These are phyloP conservation scores for Keqinozyma sinolaborantium DNA, from an alignment of 1,139 yeast species.

Conservation along the genomic window DNA sequence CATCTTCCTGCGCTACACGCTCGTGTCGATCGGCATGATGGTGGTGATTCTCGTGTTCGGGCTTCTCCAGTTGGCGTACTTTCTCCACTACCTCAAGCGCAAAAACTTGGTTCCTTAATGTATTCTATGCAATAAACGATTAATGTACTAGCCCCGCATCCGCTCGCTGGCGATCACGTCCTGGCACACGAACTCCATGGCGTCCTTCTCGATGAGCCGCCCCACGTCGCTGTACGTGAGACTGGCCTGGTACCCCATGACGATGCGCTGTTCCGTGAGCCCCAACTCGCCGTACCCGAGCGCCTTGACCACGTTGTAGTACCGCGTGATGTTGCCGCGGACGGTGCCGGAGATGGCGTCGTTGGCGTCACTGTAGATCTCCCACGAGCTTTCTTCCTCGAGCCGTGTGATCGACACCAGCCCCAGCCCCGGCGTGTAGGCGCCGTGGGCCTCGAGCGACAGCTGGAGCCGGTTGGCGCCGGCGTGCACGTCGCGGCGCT, in stretches of 20 bases:
- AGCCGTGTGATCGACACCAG: slow-evolving; percentile 74
- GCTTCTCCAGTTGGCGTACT: slow-evolving; percentile 24
- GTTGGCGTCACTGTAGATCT: slow-evolving; percentile 88
- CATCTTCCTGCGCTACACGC: slow-evolving; percentile 33
- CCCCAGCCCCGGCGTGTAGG: slow-evolving; percentile 56
- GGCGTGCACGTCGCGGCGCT: slow-evolving; percentile 12
- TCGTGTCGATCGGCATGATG: slow-evolving; percentile 22
- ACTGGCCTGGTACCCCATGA: slow-evolving; percentile 87
- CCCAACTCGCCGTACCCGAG: slow-evolving; percentile 81
- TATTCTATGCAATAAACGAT: slow-evolving; percentile 1
- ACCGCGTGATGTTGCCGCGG: slow-evolving; percentile 76
- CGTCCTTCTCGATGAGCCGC: slow-evolving; percentile 67
- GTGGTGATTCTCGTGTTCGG: slow-evolving; percentile 28
- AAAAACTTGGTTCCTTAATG: slow-evolving; percentile 17
- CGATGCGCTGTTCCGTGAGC: slow-evolving; percentile 75
- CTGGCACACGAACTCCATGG: slow-evolving; percentile 68
- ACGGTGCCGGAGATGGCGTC: slow-evolving; percentile 62
- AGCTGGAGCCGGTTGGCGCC: slow-evolving; percentile 32
- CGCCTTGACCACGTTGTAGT: slow-evolving; percentile 79
- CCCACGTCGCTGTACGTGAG: slow-evolving; percentile 74
- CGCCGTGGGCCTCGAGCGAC: slow-evolving; percentile 37
- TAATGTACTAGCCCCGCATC: slow-evolving; percentile 55
- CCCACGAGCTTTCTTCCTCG: slow-evolving; percentile 95
- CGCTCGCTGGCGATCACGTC: slow-evolving; percentile 72
- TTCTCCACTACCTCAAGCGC: slow-evolving; percentile 24